Base-by-base conservation (phyloP, 495 filamentous ascomycete genomes). In the Barbatosphaeria neglecta region DNA sequence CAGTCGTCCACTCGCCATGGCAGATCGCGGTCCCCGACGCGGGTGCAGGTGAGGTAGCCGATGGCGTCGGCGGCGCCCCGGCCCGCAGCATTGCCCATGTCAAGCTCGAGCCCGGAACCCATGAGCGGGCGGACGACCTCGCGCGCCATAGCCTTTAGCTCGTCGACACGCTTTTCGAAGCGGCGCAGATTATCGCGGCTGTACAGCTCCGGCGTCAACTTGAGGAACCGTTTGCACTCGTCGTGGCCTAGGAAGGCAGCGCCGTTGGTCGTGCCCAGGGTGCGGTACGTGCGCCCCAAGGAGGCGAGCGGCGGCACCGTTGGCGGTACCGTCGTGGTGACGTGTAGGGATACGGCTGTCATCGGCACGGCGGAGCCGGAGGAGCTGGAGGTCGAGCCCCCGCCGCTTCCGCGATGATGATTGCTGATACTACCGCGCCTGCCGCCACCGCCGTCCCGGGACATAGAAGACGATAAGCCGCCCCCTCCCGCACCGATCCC, bases 51-150 rank as follows among this genome's bases (percentile, higher is more conserved):
- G 59, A 89, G 60, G 70, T 87, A 87, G 3, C 71, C 71, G 18
- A 78, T 47, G 15, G 73, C 68, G 40, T 50, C 51, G n/a, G 44
- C 35, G 1, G 47, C 13, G 43, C 47, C 22, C 35, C 42, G 15
- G 46, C 49, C 18, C 55, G 10, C 39, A 9, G 39, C 45, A 22
- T 56, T 50, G 24, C 62, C 56, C 15, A 72, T 63, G 60, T 94
- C 87, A 43, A 90, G 61, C 59, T 92, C 87, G 17, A 90, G 69
- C 43, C 81, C 86, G 54, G 82, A 87, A 22, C 83, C 77, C 84
- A 90, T 90, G 18, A 95, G 64, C 22, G 88, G 87, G 44, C 82
- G 80, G n/a, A 93, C 87, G 22, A 82, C 75, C 51, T 93, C 87
- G 23, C 81, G 75, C 22, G 88, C 89, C 55, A 87, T 69, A 37